These are phyloP conservation scores for Whalleya microplaca DNA, from an alignment of 2,329 filamentous ascomycete genomes.

Conservation along the genomic window DNA sequence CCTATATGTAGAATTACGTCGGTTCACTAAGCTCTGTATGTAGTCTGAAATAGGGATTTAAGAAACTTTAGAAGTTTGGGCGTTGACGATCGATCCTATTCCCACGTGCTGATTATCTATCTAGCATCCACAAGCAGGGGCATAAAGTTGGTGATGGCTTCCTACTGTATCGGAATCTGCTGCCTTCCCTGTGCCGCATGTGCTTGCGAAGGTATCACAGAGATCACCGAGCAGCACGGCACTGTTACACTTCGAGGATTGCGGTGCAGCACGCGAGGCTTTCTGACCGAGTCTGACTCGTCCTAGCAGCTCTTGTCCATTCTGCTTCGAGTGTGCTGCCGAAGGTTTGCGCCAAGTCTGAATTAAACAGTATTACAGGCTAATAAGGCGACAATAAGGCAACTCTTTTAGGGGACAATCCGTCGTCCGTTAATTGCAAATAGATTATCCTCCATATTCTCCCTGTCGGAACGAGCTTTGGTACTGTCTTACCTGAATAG, in stretches of 20 bases:
- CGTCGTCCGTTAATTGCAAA: conserved; percentile 16
- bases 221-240: background rate
- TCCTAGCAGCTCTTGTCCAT: too few relatives aligned
- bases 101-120: conserved; percentile 6
- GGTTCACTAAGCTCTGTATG: conserved; percentile 1
- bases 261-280: background rate
- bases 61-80: background rate
- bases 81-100: conserved; percentile 1
- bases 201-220: background rate
- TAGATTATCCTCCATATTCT: conserved; percentile 15
- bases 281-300: too few relatives aligned
- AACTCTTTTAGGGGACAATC: background rate
- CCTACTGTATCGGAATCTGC: background rate
- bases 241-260: background rate
- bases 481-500: conserved; percentile 6
- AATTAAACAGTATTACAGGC: conserved; percentile 19
- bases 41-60: background rate
- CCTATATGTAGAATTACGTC: conserved; percentile 5
- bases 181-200: conserved; percentile 3
- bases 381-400: conserved; percentile 22
- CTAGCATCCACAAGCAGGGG: background rate
- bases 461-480: conserved; percentile 6
- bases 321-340: too few relatives aligned
- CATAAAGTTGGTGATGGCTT: conserved; percentile 7
- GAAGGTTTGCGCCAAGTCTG: conserved; percentile 11